Conservation (phyloP, 257 asterid genomes). For the Osmanthus fragrans region DNA sequence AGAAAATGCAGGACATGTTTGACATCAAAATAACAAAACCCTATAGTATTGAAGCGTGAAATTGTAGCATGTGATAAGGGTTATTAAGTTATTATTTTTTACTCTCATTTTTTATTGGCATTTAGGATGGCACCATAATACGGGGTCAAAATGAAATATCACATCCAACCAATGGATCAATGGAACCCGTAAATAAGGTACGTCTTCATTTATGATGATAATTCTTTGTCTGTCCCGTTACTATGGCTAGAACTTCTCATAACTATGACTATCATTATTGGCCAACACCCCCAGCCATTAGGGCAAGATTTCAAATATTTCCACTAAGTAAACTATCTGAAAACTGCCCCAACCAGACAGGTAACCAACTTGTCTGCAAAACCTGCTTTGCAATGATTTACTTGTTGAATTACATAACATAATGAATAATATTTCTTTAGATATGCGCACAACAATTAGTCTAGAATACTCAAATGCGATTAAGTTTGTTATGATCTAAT, state of each 20-base stretch:
- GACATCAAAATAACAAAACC: constrained; percentile 4
- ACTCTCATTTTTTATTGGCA: constrained; percentile 17
- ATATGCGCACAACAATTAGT: too few relatives aligned
- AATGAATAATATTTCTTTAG: too few relatives aligned
- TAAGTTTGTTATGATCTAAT: too few relatives aligned
- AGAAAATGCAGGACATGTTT: background rate
- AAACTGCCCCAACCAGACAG: too few relatives aligned
- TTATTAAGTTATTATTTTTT: constrained; percentile 2
- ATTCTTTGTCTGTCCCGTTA: background rate
- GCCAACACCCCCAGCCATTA: too few relatives aligned
- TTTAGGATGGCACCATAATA: constrained; percentile 85
- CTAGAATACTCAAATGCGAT: too few relatives aligned
- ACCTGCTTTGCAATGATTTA: too few relatives aligned
- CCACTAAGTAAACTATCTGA: too few relatives aligned
- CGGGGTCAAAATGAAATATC: constrained; percentile 98
- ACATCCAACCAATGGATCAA: constrained; percentile 76
- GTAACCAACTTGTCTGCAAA: too few relatives aligned
- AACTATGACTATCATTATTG: background rate
- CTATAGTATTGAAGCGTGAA: background rate
- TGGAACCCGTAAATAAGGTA: constrained; percentile 81
- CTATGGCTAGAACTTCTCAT: background rate
- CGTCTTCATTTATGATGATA: background rate
- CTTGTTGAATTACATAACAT: too few relatives aligned
- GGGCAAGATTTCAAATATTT: too few relatives aligned
- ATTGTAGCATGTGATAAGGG: constrained; percentile 3